phyloP scores from a whole-genome alignment of 257 asterid species.

The Catharanthus roseus region DNA sequence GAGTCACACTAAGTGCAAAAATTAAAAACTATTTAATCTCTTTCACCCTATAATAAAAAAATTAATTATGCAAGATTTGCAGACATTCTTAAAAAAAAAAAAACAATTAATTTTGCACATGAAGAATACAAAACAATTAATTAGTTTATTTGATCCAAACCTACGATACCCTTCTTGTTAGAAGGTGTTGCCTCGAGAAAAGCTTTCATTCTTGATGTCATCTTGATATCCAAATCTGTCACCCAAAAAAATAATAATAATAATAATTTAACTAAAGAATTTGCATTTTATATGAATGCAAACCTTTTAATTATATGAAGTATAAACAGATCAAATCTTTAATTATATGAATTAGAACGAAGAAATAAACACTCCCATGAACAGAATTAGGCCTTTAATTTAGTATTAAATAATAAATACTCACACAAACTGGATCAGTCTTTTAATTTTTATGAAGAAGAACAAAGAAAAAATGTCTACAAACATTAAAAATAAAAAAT shows the following conservation, averaged over 20 bases:
- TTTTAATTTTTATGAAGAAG: no score
- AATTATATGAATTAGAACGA: no score
- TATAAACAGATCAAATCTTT: no score
- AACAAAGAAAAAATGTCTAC: no score
- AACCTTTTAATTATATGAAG: no score
- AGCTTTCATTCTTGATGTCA: slow-evolving; percentile 35
- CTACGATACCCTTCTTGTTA: slow-evolving; percentile 30
- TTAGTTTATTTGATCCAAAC: slow-evolving; percentile 24
- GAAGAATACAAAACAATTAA: slow-evolving; percentile 11
- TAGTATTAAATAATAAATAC: no score
- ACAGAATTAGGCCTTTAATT: no score
- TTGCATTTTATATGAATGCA: no score
- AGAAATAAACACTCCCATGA: no score
- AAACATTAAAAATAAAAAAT: no score
- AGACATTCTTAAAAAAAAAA: background rate
- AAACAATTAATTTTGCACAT: slow-evolving; percentile 23
- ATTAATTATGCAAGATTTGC: no score
- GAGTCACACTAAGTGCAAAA: slow-evolving; percentile 16
- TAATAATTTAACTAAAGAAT: background rate
- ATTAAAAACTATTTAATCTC: background rate
- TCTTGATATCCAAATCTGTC: slow-evolving; percentile 41
- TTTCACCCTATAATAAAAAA: background rate
- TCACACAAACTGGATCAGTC: no score
- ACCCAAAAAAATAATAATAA: slow-evolving; percentile 18
- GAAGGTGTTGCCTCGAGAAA: slow-evolving; percentile 38